Evolutionary conservation across 2,329 filamentous ascomycete genomes (phyloP).

Genomic region (Colletotrichum sp.): DNA sequence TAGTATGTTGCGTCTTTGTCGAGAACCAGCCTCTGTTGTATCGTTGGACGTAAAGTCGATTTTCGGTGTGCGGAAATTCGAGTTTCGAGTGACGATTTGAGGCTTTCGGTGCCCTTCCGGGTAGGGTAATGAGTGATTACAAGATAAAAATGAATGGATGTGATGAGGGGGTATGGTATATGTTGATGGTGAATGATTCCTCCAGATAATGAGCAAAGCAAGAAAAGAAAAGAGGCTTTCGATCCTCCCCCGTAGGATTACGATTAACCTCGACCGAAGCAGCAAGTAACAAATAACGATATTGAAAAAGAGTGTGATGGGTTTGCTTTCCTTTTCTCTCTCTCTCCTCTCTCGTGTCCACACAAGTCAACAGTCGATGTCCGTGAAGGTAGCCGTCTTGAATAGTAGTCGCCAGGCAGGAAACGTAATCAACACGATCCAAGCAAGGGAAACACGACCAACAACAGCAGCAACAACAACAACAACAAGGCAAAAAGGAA

Average conservation of each 20-base stretch:
- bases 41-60: not conserved
- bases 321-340: not conserved
- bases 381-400: not conserved
- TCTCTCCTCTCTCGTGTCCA: not conserved
- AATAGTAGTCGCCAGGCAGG: not conserved
- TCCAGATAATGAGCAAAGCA: not conserved
- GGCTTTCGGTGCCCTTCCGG: not conserved
- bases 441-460: not conserved
- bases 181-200: not conserved
- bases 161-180: not conserved
- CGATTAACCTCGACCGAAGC: constrained; percentile 1
- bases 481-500: not conserved
- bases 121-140: not conserved
- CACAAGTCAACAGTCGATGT: not conserved
- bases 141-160: not conserved
- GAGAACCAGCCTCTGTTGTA: constrained; percentile 16
- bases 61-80: not conserved
- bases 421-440: constrained; percentile 13
- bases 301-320: not conserved
- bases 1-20: not conserved
- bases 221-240: not conserved
- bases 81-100: not conserved
- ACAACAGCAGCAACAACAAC: not conserved
- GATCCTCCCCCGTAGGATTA: constrained; percentile 10
- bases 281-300: not conserved